Evolutionary conservation across 495 filamentous ascomycete genomes (phyloP).

Genomic region (Halenospora varia): DNA sequence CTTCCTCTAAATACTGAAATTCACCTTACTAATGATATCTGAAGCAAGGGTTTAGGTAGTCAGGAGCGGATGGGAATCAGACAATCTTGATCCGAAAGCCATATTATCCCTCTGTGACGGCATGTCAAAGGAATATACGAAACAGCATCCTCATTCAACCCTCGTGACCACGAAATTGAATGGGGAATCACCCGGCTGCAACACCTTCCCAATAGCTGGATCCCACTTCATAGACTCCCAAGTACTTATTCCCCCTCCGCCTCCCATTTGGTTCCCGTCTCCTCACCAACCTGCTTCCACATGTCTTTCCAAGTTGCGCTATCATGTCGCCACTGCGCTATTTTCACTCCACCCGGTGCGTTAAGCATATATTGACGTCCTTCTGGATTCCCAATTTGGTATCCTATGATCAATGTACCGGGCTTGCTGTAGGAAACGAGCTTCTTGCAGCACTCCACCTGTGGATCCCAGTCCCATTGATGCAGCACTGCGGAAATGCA

Average conservation of each 20-base stretch:
- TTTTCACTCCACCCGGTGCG: constrained; percentile 10
- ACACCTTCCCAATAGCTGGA: too few species aligned
- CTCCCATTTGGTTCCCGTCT: constrained; percentile 41
- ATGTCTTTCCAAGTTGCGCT: constrained; percentile 38
- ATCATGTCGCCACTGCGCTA: constrained; percentile 44
- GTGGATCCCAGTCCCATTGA: constrained; percentile 46
- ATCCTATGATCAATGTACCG: constrained; percentile 43
- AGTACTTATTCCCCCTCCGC: constrained; percentile 27
- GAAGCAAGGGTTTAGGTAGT: too few species aligned
- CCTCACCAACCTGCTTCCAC: constrained; percentile 46
- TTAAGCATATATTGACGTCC: too few species aligned
- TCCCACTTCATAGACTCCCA: background rate
- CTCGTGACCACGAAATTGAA: too few species aligned
- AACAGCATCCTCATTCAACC: too few species aligned
- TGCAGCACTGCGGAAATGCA: constrained; percentile 51
- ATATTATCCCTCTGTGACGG: too few species aligned
- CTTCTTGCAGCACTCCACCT: constrained; percentile 36
- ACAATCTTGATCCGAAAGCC: too few species aligned
- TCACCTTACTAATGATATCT: too few species aligned
- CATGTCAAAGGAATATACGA: too few species aligned
- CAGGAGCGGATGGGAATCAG: too few species aligned
- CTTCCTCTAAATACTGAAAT: too few species aligned
- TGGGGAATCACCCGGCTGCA: too few species aligned
- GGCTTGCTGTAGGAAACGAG: constrained; percentile 37
- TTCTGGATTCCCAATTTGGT: constrained; percentile 44